Percentiles rank a stretch among this genome's conserved stretches.
These are phyloP conservation scores for Neckera pumila DNA, from an alignment of 225 moss, liverwort and hornwort genomes.

Conservation along the genomic window DNA sequence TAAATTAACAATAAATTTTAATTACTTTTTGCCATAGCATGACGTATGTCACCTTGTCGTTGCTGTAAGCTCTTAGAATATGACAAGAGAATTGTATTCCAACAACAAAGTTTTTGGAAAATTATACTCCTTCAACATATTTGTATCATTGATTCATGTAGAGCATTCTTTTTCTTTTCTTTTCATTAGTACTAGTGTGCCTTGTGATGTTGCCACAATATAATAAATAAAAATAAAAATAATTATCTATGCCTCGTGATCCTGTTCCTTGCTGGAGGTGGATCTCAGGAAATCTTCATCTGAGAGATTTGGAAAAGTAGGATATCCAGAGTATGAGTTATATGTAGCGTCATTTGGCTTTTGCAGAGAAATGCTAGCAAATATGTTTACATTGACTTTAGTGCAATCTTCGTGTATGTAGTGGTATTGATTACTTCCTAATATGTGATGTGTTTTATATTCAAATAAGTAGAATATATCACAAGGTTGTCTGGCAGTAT, in stretches of 20 bases:
- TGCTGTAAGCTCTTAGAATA: neutral
- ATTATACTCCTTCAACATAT: neutral
- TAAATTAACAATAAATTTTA: too few species aligned
- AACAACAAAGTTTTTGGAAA: neutral
- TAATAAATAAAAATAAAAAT: too few species aligned
- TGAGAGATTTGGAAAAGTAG: neutral
- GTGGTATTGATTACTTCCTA: too few species aligned
- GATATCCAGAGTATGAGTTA: too few species aligned
- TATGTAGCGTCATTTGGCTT: neutral
- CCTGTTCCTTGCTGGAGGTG: too few species aligned
- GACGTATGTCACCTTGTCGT: neutral
- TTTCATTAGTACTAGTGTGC: too few species aligned
- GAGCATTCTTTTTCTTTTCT: too few species aligned
- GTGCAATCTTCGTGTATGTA: neutral
- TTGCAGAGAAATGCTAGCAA: neutral
- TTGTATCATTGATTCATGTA: neutral
- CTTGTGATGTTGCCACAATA: too few species aligned
- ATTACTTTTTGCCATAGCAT: too few species aligned
- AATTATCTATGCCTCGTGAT: too few species aligned
- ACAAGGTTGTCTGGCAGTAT: neutral
- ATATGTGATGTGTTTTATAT: neutral
- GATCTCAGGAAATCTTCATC: too few species aligned
- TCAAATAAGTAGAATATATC: too few species aligned
- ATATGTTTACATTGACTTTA: neutral
- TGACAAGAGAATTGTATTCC: neutral